Base-by-base conservation (phyloP, 768 basidiomycete genomes). In the Lactarius psammicola region DNA sequence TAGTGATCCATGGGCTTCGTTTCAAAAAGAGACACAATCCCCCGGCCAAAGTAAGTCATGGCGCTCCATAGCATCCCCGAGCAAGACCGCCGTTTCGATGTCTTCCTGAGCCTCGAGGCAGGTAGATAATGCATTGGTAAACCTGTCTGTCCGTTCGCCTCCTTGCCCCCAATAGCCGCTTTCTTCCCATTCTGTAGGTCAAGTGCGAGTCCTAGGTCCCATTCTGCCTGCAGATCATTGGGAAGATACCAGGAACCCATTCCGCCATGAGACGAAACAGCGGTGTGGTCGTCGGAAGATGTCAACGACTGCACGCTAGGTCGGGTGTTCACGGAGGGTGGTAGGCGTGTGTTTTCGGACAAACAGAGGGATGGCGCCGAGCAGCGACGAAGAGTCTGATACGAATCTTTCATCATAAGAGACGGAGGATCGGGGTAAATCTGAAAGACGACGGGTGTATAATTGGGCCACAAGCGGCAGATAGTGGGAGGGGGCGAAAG, bases 381-480 rank as follows among this genome's bases (percentile, higher is more conserved):
- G 38, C 55, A 56, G 13, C 49, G 66, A 34, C 46, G 60, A 30
- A 57, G 42, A 3, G 53, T 56, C 40, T 60, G 67, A 13, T 46
- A 38, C 20, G 67, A 62, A 28, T 56, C 38, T 40, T 70, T 54
- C 67, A 70, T 70, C 33, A 59, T 20, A 17, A 65, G 18, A 20
- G 69, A 59, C 20, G 69, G 69, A 4, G 69, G 69, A 56, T 70
- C 69, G 17, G 69, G 69, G 28, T 58, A 56, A 15, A 70, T 64
- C 69, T 70, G 38, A 18, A 7, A 59, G 51, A 42, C 9, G 42
- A 53, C 26, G 33, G 20, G 38, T 36, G 42, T 28, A 30, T 63
- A 10, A 33, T 38, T 46, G 28, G 26, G 26, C 17, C 36, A 56
- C 33, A 36, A 20, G 54, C 26, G 23, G 36, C 11, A 26, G n/a